Evolutionary conservation across 2,329 filamentous ascomycete species (phyloP), one percentile per base, ranked within the genome.

Genomic region (Fonsecaea nubica): DNA sequence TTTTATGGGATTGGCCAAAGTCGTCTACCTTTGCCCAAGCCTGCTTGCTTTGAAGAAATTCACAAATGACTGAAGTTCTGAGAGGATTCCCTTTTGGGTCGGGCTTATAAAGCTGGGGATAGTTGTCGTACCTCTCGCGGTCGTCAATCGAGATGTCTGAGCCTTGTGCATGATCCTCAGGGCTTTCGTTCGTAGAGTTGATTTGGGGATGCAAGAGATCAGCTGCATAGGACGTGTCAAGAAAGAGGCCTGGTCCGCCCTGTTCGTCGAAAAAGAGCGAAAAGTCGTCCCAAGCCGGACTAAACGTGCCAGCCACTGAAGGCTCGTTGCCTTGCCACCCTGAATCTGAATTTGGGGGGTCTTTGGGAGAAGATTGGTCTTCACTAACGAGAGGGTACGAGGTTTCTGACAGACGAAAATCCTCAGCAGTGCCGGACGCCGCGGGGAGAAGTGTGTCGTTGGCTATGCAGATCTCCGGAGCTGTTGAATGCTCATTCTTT

Each of bases 181-280:
- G 38, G 38, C 38, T 15, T 15, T 40, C 38, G 15, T 12, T 6
- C 4, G 38, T 40, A 4, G 38, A 1, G 15, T 15, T 40, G 13
- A 40, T 40, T 40, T 40, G 38, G 15, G 38, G 38, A 15, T 40
- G 38, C 12, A 40, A 40, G 38, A 40, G 12, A 6, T 40, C 38
- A 40, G 38, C 38, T 40, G 38, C 2, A 15, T 15, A 40, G 5
- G 38, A 40, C 3, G 12, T 40, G 38, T 40, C 38, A 40, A 56
- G 53, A 13, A 56, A 56, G 35, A 56, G 53, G 12, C 53, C 53
- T 21, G 53, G 53, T 32, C 53, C 53, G 4, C 53, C 53, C 53
- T 56, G 53, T 56, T 56, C 53, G 7, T 56, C 53, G 32, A 56
- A 56, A 56, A 56, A 36, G 32, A 56, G 53, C 13, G 53, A 56